phyloP scores from a whole-genome alignment of 345 rosid genomes.

The Hibiscus mutabilis region DNA sequence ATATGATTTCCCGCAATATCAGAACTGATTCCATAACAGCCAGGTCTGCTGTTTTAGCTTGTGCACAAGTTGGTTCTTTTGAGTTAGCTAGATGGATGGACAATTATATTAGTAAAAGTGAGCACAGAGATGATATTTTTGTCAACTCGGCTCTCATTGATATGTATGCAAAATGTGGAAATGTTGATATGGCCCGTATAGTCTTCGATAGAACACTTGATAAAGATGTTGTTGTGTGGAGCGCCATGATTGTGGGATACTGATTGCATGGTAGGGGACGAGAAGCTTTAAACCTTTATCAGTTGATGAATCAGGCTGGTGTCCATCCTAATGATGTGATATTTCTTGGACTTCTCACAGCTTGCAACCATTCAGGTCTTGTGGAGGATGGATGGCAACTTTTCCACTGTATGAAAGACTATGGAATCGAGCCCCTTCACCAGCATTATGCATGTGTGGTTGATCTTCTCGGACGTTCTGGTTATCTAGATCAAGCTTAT shows the following conservation, averaged over 20 bases:
- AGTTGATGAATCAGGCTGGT: slow-evolving; percentile 38
- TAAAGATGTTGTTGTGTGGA: slow-evolving; percentile 67
- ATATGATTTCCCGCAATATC: slow-evolving; percentile 36
- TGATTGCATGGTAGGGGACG: slow-evolving; percentile 55
- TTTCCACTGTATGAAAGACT: slow-evolving; percentile 49
- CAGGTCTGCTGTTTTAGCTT: slow-evolving; percentile 52
- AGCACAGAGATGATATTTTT: slow-evolving; percentile 33
- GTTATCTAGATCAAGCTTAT: slow-evolving; percentile 49
- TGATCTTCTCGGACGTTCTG: slow-evolving; percentile 71
- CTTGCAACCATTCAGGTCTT: slow-evolving; percentile 63
- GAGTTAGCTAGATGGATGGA: slow-evolving; percentile 59
- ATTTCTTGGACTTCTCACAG: slow-evolving; percentile 57
- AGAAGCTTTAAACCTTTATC: slow-evolving; percentile 54
- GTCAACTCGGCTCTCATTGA: slow-evolving; percentile 50
- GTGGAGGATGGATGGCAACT: slow-evolving; percentile 62
- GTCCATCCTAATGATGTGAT: slow-evolving; percentile 59
- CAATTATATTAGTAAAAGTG: slow-evolving; percentile 31
- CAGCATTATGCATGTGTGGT: slow-evolving; percentile 68
- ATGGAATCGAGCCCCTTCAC: slow-evolving; percentile 46
- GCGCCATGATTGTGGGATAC: slow-evolving; percentile 65
- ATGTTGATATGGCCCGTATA: slow-evolving; percentile 38
- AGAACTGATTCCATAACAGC: slow-evolving; percentile 48
- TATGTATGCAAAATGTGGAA: slow-evolving; percentile 74
- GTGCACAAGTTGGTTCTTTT: slow-evolving; percentile 60
- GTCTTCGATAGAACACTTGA: slow-evolving; percentile 48